Base-by-base conservation (phyloP, 2,329 filamentous ascomycete species). In the Clarireedia hainanense region DNA sequence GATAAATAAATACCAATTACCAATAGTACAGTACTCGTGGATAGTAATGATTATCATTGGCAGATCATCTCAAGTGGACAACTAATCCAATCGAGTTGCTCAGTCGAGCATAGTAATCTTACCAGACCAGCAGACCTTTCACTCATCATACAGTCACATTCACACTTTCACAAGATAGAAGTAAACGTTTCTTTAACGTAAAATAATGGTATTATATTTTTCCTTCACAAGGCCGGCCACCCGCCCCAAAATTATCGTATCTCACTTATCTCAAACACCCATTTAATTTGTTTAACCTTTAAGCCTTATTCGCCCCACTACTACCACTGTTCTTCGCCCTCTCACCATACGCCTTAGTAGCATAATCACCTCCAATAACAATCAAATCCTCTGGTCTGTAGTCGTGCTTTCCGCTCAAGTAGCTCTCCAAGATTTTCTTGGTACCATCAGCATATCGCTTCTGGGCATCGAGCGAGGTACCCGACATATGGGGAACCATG, bases 401-500 rank as follows among this genome's bases (percentile, higher is more conserved):
- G 78, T 97, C 91, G 70, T 89, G 76, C 71, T 84, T 85, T 67
- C 91, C 91, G 64, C 79, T 83, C 72, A 96, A 89, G 81, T 97
- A 99, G 75, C 86, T 91, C 63, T 92, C 80, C 58, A 99, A 80
- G 70, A 99, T 97, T 64, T 79, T 74, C 87, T 96, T 96, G 73
- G 84, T 88, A 67, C 91, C 91, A 62, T 85, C 79, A 68, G 91
- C 89, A 71, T 96, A 96, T 64, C 91, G 84, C 76, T 89, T 86
- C 81, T 99, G 94, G 58, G 94, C 94, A 71, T 99, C 94, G 70
- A 99, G 86, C n/a, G 91, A 96, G 57, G 92, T 97, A 71, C 94
- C 94, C 12, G 91, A 96, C 90, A 97, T 96, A 84, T 97, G 94
- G 56, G 94, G 90, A 58, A 96, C 91, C 89, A 94, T 99, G 76